Evolutionary conservation across 805 yeast species (phyloP), one percentile per base, ranked within the genome.

Genomic region (Ogataea zsoltii): DNA sequence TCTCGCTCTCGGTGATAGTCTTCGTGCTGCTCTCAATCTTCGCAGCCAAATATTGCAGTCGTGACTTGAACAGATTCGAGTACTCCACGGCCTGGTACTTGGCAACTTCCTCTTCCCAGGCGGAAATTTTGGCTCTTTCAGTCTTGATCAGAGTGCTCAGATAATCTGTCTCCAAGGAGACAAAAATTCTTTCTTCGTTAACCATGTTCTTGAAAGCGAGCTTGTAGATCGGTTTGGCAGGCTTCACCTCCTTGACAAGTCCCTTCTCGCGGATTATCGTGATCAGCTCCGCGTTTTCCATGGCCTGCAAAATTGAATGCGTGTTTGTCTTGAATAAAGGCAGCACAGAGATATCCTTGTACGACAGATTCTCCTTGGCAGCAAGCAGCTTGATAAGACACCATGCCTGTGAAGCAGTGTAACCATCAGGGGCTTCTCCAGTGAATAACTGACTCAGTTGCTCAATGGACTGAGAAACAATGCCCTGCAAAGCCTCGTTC

Each of bases 321-420:
- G 81, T 77, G 2, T 76, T 66, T 16, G 80, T 65, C 49, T 79
- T 81, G 62, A 85, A 84, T 33, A 85, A 62, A 12, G 89, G 83
- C 33, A 75, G 70, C 45, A 74, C 72, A 31, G 75, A 72, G 29
- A 85, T 66, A 4, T 82, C 81, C 29, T 74, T 70, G 56, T 70
- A 83, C 1, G 68, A 54, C 2, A 87, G 66, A 3, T 58, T 54
- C 0, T 77, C 80, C 0, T 67, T 56, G 9, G 67, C 62, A 1
- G 89, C 77, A 31, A 94, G 71, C 31, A 75, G 49, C 55, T 84
- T 85, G 56, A 92, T 80, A 17, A 94, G 60, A 17, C 75, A 79
- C 98, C 99, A 94, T 0, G 89, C 94, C 60, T 92, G 97, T 1
- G 95, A 87, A 12, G 84, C 69, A 19, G 78, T 76, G 74, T 91